These are phyloP conservation scores for Apiotrichum laibachii DNA, from an alignment of 1,284 basidiomycete species.

Conservation along the genomic window DNA sequence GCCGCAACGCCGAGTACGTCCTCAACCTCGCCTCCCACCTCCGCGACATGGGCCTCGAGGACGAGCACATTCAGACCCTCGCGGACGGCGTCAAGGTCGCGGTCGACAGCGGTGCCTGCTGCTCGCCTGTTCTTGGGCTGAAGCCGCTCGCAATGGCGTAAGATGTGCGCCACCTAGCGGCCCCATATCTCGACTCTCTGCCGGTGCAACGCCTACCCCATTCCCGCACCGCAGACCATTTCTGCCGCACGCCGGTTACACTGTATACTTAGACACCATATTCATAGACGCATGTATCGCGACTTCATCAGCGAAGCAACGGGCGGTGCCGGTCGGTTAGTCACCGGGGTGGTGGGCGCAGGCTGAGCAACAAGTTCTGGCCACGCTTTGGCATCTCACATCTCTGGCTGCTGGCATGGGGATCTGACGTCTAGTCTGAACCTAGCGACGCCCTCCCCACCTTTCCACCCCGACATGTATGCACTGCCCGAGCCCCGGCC, in stretches of 20 bases:
- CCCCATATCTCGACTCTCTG: neutral
- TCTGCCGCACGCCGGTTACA: neutral
- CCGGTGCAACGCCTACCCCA: neutral
- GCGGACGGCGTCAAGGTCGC: constrained; percentile 11
- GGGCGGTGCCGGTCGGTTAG: neutral
- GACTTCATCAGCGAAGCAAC: neutral
- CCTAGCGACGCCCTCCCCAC: too few species aligned
- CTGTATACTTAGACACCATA: constrained; percentile 1
- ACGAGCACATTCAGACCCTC: constrained; percentile 17
- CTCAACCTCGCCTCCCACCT: constrained; percentile 19
- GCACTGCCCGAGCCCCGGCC: too few species aligned
- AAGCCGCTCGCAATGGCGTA: constrained; percentile 2
- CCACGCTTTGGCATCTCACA: too few species aligned
- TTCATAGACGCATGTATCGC: neutral
- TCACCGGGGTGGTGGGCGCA: neutral
- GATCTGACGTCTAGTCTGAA: too few species aligned
- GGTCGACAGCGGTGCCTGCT: constrained; percentile 1
- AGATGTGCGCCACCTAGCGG: neutral
- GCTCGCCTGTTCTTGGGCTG: constrained; percentile 1
- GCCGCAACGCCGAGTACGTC: constrained; percentile 13
- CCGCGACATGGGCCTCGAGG: constrained; percentile 16
- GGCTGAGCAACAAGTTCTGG: too few species aligned
- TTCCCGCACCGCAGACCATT: neutral
- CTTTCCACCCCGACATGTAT: too few species aligned
- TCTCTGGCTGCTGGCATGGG: too few species aligned